phyloP scores from a whole-genome alignment of 1,284 basidiomycete species.

The Phenoliferia sp. region DNA sequence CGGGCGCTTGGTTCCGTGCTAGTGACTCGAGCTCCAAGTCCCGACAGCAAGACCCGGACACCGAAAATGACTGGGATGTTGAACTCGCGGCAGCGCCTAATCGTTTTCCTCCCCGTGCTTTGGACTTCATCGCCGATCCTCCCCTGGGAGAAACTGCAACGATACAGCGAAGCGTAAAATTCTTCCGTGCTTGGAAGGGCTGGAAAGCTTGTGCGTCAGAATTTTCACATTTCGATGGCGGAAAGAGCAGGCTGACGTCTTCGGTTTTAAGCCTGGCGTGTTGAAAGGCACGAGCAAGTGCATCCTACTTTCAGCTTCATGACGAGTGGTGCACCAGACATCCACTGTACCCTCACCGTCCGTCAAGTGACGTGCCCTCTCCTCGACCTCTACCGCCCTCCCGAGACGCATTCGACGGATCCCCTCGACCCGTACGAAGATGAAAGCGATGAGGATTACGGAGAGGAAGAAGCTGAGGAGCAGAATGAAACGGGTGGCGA shows the following conservation, averaged over 20 bases:
- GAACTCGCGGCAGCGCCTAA: neutral
- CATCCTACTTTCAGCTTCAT: neutral
- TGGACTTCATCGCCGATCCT: neutral
- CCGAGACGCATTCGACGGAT: neutral
- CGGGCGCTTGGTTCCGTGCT: neutral
- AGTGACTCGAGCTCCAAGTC: too few species aligned
- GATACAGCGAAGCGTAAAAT: too few species aligned
- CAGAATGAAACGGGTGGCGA: too few species aligned
- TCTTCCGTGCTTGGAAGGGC: too few species aligned
- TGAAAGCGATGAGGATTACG: too few species aligned
- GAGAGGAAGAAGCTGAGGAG: too few species aligned
- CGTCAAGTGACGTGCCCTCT: neutral
- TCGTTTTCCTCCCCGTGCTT: neutral
- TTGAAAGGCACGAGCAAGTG: too few species aligned
- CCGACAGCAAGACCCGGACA: neutral
- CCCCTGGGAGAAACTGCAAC: too few species aligned
- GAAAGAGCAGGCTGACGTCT: too few species aligned
- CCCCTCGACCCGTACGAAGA: too few species aligned
- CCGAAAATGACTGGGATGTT: neutral
- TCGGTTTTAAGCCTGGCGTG: too few species aligned
- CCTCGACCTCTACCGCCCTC: neutral
- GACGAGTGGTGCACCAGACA: neutral
- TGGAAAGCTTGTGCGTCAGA: neutral
- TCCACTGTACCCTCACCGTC: neutral
- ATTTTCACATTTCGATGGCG: neutral